Conservation (phyloP, 805 yeast species). For the Schwanniomyces occidentalis region DNA sequence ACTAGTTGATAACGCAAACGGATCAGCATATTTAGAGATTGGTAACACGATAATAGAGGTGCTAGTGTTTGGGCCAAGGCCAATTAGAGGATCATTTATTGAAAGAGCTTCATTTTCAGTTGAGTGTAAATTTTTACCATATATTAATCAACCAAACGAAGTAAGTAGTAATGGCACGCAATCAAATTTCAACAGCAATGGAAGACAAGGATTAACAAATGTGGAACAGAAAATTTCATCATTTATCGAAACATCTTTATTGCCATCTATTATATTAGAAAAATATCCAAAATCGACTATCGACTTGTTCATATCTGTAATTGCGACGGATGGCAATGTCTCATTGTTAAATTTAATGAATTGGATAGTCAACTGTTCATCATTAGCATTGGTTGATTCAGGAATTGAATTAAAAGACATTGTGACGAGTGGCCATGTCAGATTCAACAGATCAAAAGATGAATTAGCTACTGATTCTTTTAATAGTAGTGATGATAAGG, state of each 20-base stretch:
- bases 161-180: conserved; percentile 24
- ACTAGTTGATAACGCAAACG: conserved; percentile 68
- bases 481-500: conserved; percentile 11
- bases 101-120: conserved; percentile 68
- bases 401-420: conserved; percentile 79
- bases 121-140: conserved; percentile 54
- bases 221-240: conserved; percentile 51
- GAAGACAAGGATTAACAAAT: conserved; percentile 34
- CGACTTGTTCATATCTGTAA: conserved; percentile 69
- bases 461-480: conserved; percentile 16
- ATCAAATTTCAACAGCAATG: conserved; percentile 17
- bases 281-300: conserved; percentile 91
- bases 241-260: conserved; percentile 51
- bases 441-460: conserved; percentile 11
- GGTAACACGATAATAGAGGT: conserved; percentile 63
- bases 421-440: conserved; percentile 64
- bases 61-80: conserved; percentile 86
- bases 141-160: conserved; percentile 42
- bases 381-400: conserved; percentile 80
- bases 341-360: conserved; percentile 42
- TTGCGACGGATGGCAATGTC: conserved; percentile 44
- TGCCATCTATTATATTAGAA: conserved; percentile 56
- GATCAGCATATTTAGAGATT: conserved; percentile 77
- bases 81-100: conserved; percentile 71
- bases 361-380: conserved; percentile 61